phyloP scores from a whole-genome alignment of 495 filamentous ascomycete species.

The Symbiotaphrina buchneri region DNA sequence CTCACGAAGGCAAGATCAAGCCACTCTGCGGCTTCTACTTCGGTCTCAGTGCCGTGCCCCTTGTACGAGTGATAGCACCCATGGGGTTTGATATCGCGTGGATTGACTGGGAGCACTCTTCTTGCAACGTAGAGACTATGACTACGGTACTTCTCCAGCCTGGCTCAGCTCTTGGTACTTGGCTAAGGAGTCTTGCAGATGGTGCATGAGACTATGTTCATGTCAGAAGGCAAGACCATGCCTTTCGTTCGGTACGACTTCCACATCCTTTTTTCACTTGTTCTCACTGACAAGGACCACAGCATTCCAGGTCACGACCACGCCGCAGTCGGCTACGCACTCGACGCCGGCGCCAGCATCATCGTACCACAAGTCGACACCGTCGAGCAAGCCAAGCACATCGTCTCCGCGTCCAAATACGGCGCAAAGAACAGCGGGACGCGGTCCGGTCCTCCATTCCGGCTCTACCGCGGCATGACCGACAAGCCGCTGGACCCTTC shows the following conservation, averaged over 20 bases:
- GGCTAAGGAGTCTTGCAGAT: too few species aligned
- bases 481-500: slow-evolving; percentile 10
- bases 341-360: slow-evolving; percentile 22
- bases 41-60: too few species aligned
- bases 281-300: background rate
- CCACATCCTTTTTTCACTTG: background rate
- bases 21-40: too few species aligned
- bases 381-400: slow-evolving; percentile 19
- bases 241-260: slow-evolving; percentile 14
- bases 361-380: slow-evolving; percentile 23
- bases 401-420: slow-evolving; percentile 20
- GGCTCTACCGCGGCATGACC: slow-evolving; percentile 14
- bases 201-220: too few species aligned
- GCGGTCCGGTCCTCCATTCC: slow-evolving; percentile 20
- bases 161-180: too few species aligned
- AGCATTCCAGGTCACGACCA: slow-evolving; percentile 22
- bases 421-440: slow-evolving; percentile 12
- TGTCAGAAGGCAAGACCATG: too few species aligned
- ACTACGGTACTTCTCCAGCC: too few species aligned
- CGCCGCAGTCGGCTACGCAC: slow-evolving; percentile 20
- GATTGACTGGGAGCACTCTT: too few species aligned
- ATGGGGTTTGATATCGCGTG: too few species aligned
- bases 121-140: too few species aligned
- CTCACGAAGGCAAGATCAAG: too few species aligned
- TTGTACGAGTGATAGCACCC: too few species aligned